Evolutionary conservation across 1,284 basidiomycete species (phyloP), one percentile per base, ranked within the genome.

Genomic region (Ceratobasidium sp.): DNA sequence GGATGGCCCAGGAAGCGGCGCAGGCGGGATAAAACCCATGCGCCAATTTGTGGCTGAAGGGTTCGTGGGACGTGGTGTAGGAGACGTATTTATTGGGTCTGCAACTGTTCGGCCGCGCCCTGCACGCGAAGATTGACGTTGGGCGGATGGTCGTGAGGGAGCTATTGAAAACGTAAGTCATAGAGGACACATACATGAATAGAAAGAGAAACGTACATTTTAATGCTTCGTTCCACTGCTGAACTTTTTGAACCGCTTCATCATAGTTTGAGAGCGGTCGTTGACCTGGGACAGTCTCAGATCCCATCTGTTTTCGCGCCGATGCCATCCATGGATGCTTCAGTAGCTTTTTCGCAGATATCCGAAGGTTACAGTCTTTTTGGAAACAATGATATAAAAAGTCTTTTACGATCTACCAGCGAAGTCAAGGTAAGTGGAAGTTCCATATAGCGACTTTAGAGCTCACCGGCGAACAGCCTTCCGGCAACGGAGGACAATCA

Each of bases 341-440:
- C 44, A 98, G 88, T 9, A 99, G 89, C 86, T 98, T 98, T 86
- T 95, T 95, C 2, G 97, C 97, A 0, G 95, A 94, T 81, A 99
- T 93, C 28, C 97, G 93, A 58, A 99, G 88, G 84, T 98, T 98
- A 81, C 92, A 92, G 84, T 99, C 97, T 85, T 99, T 99, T 87
- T 99, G 97, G 86, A 99, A 99, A 84, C 97, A 99, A 82, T 98
- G 97, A 81, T 96, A 94, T 10, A 99, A 88, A 83, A 99, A 99
- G 85, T 99, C 97, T 83, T 97, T 96, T 81, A 98, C 97, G 79
- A 97, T 93, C 71, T 95, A 92, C 6, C 46, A 44, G 10, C n/a
- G 33, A 26, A 44, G 3, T 66, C n/a, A 15, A 44, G 28, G 23
- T n/a, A 44, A 67, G 33, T 20, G 66, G 64, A 63, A 7, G 18